phyloP scores from a whole-genome alignment of 2,329 filamentous ascomycete species.

The Diplocarpon rosae region DNA sequence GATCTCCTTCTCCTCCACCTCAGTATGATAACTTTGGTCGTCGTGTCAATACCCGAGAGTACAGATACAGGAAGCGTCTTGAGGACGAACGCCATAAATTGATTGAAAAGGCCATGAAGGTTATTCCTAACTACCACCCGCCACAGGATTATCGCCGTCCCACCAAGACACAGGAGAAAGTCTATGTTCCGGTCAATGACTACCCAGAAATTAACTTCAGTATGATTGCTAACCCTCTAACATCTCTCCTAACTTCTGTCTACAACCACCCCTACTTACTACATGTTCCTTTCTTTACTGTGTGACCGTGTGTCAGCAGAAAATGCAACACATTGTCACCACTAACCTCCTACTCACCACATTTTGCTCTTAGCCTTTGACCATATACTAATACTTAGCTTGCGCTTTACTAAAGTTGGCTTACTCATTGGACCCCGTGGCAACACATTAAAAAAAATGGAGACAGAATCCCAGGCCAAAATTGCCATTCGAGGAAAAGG shows the following conservation, averaged over 20 bases:
- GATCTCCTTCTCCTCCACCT: slow-evolving; percentile 88
- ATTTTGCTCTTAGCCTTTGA: slow-evolving; percentile 29
- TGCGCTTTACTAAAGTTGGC: slow-evolving; percentile 82
- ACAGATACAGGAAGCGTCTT: slow-evolving; percentile 93
- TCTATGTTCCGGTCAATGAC: slow-evolving; percentile 99
- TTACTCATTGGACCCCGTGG: slow-evolving; percentile 99
- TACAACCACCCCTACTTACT: slow-evolving; percentile 22
- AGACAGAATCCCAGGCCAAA: slow-evolving; percentile 91
- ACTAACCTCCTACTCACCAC: slow-evolving; percentile 28
- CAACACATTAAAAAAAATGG: slow-evolving; percentile 99
- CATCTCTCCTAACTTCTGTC: slow-evolving; percentile 50
- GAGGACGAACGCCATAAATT: slow-evolving; percentile 98
- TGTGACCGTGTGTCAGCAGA: slow-evolving; percentile 29
- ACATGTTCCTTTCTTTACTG: slow-evolving; percentile 29
- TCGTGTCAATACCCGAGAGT: slow-evolving; percentile 98
- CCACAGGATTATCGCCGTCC: slow-evolving; percentile 96
- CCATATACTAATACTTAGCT: slow-evolving; percentile 81
- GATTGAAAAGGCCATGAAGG: slow-evolving; percentile 98
- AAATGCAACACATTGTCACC: slow-evolving; percentile 26
- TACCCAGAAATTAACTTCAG: slow-evolving; percentile 99
- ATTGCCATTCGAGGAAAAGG: slow-evolving; percentile 99
- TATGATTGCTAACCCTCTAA: slow-evolving; percentile 99
- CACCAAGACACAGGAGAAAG: slow-evolving; percentile 99
- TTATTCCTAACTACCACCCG: slow-evolving; percentile 98
- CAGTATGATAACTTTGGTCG: slow-evolving; percentile 99